Evolutionary conservation across 192 early-diverging fungal species (phyloP).

Genomic region (Backusella westeae): DNA sequence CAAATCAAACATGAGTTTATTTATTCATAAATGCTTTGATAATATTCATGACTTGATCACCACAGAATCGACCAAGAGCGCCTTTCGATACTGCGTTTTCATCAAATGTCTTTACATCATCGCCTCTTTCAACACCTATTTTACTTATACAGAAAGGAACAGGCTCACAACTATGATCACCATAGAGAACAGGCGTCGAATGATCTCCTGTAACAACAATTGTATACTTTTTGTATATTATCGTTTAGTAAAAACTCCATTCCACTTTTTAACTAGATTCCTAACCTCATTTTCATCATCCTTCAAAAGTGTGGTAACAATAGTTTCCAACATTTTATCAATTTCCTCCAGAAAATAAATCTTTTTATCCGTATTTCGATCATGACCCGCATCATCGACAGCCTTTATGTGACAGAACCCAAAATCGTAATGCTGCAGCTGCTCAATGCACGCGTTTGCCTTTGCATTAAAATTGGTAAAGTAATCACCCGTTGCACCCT

Average conservation of each 20-base stretch:
- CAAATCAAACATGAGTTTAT: background rate
- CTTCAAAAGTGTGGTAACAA: background rate
- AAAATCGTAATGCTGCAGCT: slow-evolving; percentile 28
- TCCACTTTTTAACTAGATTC: background rate
- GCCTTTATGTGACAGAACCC: slow-evolving; percentile 37
- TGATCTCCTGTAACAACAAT: slow-evolving; percentile 35
- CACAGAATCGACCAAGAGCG: slow-evolving; percentile 24
- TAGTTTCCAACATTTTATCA: slow-evolving; percentile 9
- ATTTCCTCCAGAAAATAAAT: slow-evolving; percentile 13
- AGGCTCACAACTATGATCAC: slow-evolving; percentile 37
- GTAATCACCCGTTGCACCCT: slow-evolving; percentile 36
- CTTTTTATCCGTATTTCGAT: slow-evolving; percentile 23
- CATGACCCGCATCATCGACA: slow-evolving; percentile 39
- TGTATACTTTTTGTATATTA: slow-evolving; percentile 9
- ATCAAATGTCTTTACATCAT: slow-evolving; percentile 15
- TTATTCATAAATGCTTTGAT: slow-evolving; percentile 14
- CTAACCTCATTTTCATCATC: background rate
- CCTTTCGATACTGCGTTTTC: slow-evolving; percentile 20
- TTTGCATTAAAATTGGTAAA: slow-evolving; percentile 28
- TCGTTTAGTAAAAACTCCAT: background rate
- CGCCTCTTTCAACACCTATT: background rate
- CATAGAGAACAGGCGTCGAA: slow-evolving; percentile 32
- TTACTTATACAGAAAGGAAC: slow-evolving; percentile 25
- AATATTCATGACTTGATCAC: slow-evolving; percentile 20
- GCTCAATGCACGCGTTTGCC: slow-evolving; percentile 14